Base-by-base conservation (phyloP, 495 filamentous ascomycete species). In the Aspergillus steynii region DNA sequence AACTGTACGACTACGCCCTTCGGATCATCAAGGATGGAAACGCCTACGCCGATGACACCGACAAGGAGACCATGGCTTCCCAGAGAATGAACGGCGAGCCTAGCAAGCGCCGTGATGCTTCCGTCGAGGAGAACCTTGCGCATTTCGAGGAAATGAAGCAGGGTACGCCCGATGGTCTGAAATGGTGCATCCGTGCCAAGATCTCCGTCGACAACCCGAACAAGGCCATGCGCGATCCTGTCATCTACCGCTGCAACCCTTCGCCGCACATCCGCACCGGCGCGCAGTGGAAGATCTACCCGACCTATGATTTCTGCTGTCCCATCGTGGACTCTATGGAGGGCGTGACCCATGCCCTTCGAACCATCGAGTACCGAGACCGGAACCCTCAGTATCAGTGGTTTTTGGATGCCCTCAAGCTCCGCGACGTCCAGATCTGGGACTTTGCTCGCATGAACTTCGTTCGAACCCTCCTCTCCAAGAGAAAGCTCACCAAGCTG, bases 381-480 rank as follows among this genome's bases (percentile, higher is more conserved):
- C 91, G 95, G 55, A 97, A 99, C 75, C 89, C 91, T 10, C 94
- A 97, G 77, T 99, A 98, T 78, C 86, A 95, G 71, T 99, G 95
- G 95, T 93, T 99, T 82, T 71, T 96, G 34, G 86, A 96, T 60
- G 85, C 91, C 0, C 83, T 98, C 51, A 86, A 90, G 63, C 85
- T 99, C 26, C 91, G 95, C 54, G 79, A 86, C 61, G 95, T 98
- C 12, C 86, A 97, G 74, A 90, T 98, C 76, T 98, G 95, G 95
- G 93, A 97, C 74, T 99, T 98, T 77, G 86, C 94, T 46, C 88
- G 95, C 67, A 91, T 98, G 84, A 97, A 96, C 83, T 97, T 98
- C 69, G 85, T 97, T 70, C 85, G 88, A 29, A 96, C 93, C 1
- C 82, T 97, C 60, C 83, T 97, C 2, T 95, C 90, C 25, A 99